These are phyloP conservation scores for Theobroma cacao DNA, from an alignment of 345 rosid species.

Conservation along the genomic window DNA sequence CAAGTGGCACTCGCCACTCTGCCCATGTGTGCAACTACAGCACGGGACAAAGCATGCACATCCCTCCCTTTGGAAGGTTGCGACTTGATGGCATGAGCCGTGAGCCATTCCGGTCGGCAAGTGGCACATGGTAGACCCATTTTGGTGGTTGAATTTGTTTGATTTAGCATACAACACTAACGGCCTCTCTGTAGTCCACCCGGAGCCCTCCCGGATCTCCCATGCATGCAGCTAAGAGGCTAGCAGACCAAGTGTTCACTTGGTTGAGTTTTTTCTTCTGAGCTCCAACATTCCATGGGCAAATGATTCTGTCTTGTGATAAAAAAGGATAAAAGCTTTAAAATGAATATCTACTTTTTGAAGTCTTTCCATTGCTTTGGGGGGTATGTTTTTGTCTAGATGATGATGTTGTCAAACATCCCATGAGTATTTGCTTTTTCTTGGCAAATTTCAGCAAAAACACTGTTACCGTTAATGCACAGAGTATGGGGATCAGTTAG, in stretches of 20 bases:
- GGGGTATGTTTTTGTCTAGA: background rate
- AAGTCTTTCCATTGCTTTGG: background rate
- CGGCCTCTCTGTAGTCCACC: background rate
- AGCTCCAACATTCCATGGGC: background rate
- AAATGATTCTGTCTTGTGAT: background rate
- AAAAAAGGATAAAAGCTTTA: background rate
- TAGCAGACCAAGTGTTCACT: background rate
- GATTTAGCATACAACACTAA: background rate
- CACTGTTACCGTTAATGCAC: too few relatives aligned
- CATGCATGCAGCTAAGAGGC: background rate
- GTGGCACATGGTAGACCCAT: conserved; percentile 24
- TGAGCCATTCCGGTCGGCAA: background rate
- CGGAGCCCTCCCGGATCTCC: background rate
- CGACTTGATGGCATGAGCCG: background rate
- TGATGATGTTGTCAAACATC: background rate
- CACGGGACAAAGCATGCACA: background rate
- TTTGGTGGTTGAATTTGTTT: background rate
- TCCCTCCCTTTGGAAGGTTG: background rate
- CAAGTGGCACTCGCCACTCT: background rate
- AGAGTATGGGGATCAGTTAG: background rate
- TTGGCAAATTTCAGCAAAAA: background rate
- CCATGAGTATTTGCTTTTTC: background rate
- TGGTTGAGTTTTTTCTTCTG: background rate
- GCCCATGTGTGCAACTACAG: background rate
- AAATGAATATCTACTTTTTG: background rate